Evolutionary conservation across 768 basidiomycete species (phyloP).

Genomic region (Crucibulum laeve): DNA sequence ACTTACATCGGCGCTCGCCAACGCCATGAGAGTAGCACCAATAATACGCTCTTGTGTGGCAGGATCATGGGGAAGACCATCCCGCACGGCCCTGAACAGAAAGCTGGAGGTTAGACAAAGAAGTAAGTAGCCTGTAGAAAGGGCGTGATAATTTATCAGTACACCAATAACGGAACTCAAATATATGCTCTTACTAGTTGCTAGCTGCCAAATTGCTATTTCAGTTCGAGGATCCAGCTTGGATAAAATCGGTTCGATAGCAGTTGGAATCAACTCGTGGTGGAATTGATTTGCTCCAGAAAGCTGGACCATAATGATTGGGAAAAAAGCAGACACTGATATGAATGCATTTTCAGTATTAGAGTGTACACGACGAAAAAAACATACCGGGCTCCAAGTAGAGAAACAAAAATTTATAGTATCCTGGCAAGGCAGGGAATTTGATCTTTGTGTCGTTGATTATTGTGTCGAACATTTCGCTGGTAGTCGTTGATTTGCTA

Average conservation of each 20-base stretch:
- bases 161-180: neutral
- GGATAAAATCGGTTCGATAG: constrained; percentile 19
- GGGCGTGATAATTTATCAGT: constrained; percentile 6
- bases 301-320: constrained; percentile 40
- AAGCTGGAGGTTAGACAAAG: constrained; percentile 53
- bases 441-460: too few species aligned
- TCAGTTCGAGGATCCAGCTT: constrained; percentile 44
- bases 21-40: constrained; percentile 59
- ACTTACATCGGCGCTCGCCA: constrained; percentile 73
- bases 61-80: constrained; percentile 54
- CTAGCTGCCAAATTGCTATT: constrained; percentile 67
- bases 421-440: constrained; percentile 59
- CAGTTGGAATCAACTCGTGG: constrained; percentile 53
- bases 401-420: constrained; percentile 59
- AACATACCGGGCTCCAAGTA: constrained; percentile 59
- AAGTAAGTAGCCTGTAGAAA: constrained; percentile 30
- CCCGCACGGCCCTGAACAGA: constrained; percentile 65
- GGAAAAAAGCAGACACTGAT: constrained; percentile 31
- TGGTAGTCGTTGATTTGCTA: too few species aligned
- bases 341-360: neutral
- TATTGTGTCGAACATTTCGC: too few species aligned
- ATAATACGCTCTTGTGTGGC: constrained; percentile 67
- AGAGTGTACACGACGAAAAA: neutral
- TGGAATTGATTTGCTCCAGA: constrained; percentile 65
- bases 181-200: constrained; percentile 44